Evolutionary conservation across 495 filamentous ascomycete genomes (phyloP), one percentile per base, ranked within the genome.

Genomic region (Achaetomiella virescens): DNA sequence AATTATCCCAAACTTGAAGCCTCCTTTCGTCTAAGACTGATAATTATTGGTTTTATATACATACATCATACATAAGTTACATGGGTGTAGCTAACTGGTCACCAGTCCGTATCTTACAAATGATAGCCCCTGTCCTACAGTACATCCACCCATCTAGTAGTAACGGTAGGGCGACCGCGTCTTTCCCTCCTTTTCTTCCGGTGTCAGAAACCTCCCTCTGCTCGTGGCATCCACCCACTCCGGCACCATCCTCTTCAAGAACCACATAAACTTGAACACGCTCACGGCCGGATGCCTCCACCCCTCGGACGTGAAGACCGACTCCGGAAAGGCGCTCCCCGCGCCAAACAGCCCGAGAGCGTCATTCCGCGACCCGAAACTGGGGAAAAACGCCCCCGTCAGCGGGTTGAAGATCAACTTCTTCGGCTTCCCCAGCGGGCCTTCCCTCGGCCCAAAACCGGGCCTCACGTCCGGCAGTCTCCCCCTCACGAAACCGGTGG

Each of bases 191-290:
- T 24, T 2, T 21, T 46, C 43, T 12, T 18, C 12, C 22, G 21
- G 10, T 27, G 2, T 42, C 22, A 1, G 0, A 12, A 54, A 35
- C 20, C 4, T 1, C 14, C 52, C 42, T 12, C 0, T 47, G 12
- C 17, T 20, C 6, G 45, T 46, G 37, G 15, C 38, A 35, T 41
- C 22, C 20, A 63, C 49, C 63, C 63, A 66, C 21, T 22, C 42
- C 2, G 63, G 63, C 17, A 58, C 58, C 6, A 58, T 58, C 47
- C 45, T 37, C 45, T 59, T 54, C 44, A 63, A 17, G 40, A 57
- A 66, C 33, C 35, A 31, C 60, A 66, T 63, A 48, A 63, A 66
- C 52, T 58, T 59, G 55, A 50, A 61, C 20, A 66, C 44, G 40
- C 60, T 53, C 2, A 63, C 61, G n/a, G 55, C 58, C 44, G 54